These are phyloP conservation scores for Diplodia sapinea DNA, from an alignment of 2,329 filamentous ascomycete genomes.

Conservation along the genomic window DNA sequence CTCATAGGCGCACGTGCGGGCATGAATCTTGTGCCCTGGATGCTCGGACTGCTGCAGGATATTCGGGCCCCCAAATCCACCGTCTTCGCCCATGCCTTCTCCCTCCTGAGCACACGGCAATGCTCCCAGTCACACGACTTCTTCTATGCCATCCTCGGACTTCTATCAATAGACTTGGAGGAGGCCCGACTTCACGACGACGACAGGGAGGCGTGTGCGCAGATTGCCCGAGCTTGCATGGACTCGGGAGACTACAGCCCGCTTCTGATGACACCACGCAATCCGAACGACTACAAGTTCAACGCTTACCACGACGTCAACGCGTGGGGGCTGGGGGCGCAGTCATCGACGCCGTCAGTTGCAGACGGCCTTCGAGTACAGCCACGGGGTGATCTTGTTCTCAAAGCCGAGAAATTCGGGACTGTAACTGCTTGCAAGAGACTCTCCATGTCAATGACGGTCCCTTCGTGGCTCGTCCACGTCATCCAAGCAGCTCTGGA, in stretches of 20 bases:
- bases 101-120: not conserved
- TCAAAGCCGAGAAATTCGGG: not conserved
- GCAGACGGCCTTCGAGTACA: no score
- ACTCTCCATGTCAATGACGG: not conserved
- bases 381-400: not conserved
- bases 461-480: no score
- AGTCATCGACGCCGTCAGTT: no score
- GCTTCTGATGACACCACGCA: conserved; percentile 30
- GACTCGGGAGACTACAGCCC: conserved; percentile 34
- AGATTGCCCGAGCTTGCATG: conserved; percentile 33
- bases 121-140: not conserved
- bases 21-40: not conserved
- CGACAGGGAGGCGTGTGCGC: conserved; percentile 28
- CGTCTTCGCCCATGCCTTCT: not conserved
- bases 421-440: not conserved
- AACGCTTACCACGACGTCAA: no score
- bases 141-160: not conserved
- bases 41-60: not conserved
- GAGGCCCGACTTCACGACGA: conserved; percentile 17
- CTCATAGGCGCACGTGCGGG: not conserved
- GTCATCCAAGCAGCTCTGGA: not conserved
- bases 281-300: no score
- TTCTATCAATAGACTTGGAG: not conserved
- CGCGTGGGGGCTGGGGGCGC: no score
- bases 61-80: not conserved